Base-by-base conservation (phyloP, 192 early-diverging fungal genomes). In the Spizellomyces sp. region DNA sequence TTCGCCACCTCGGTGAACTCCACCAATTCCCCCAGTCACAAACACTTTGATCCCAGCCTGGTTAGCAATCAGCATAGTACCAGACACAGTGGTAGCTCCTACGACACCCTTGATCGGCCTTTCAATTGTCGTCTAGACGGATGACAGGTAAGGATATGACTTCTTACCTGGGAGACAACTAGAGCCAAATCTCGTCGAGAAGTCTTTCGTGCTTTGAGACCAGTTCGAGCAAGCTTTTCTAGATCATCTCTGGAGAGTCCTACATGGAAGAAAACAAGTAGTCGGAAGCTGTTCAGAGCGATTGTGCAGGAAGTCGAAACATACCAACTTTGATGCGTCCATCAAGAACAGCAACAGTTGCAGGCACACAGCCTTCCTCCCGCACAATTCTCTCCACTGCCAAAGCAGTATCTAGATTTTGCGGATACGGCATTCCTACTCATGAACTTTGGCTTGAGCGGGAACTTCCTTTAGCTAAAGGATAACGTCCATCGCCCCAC, bases 11-110 rank as follows among this genome's bases (percentile, higher is more conserved):
- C 95, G 87, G 66, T 96, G 95, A 43, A 95, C 95, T 45, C 97
- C 97, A 47, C 97, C 97, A 63, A 99, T 98, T 6, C 96, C 97
- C 17, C 97, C 97, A 6, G 97, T 99, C 8, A 92, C 95, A 86
- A 99, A 99, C 0, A 99, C 80, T 45, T 75, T 70, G 62, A 99
- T 99, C 2, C 94, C 95, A 7, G 90, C 93, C 54, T 77, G 75
- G 69, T 94, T 86, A 5, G 97, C 95, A 6, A 91, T 84, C n/a
- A 94, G 63, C 90, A 96, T 94, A 0, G 95, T 99, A 6, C 89
- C 89, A 12, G 95, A 88, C 12, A 99, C 97, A 1, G 97, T 99
- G 0, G 97, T 99, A 6, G 94, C 90, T 0, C 96, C 96, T 4
- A 87, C 81, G 69, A 10, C 12, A 8, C 55, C 45, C 66, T 82